Evolutionary conservation across 163 green algal genomes (phyloP).

Genomic region (Chlorella variabilis): DNA sequence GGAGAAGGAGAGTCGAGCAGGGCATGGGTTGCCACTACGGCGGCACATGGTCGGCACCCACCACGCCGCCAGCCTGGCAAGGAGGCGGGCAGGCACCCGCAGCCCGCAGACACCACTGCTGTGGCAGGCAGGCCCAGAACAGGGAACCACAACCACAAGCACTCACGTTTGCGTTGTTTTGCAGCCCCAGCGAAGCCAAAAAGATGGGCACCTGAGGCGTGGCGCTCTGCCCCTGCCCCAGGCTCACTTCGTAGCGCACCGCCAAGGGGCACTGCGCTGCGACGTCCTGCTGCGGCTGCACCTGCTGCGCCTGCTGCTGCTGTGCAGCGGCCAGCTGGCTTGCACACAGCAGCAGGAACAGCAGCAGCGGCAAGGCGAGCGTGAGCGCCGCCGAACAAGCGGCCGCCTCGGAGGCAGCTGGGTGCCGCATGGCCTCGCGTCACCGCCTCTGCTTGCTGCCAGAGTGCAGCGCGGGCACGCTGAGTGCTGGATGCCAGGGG

Average conservation of each 20-base stretch:
- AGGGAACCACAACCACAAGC: background rate
- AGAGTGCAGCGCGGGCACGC: background rate
- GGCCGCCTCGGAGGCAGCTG: background rate
- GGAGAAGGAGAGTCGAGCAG: background rate
- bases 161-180: constrained; percentile 49
- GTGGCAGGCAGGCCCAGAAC: too few relatives aligned
- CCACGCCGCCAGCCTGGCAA: too few relatives aligned
- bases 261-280: constrained; percentile 45
- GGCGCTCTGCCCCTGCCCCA: constrained; percentile 28
- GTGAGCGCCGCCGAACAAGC: background rate
- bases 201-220: constrained; percentile 49
- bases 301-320: background rate
- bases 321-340: background rate
- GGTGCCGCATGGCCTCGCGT: background rate
- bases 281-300: background rate
- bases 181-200: constrained; percentile 37
- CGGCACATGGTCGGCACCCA: background rate
- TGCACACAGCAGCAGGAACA: background rate
- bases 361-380: background rate
- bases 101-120: too few relatives aligned
- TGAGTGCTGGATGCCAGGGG: too few relatives aligned
- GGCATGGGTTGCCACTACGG: too few relatives aligned
- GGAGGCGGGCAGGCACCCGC: background rate
- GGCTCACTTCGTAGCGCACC: constrained; percentile 46
- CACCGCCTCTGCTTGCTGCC: background rate